Conservation (phyloP, 1,284 basidiomycete species). For the Rhodotorula sp. region DNA sequence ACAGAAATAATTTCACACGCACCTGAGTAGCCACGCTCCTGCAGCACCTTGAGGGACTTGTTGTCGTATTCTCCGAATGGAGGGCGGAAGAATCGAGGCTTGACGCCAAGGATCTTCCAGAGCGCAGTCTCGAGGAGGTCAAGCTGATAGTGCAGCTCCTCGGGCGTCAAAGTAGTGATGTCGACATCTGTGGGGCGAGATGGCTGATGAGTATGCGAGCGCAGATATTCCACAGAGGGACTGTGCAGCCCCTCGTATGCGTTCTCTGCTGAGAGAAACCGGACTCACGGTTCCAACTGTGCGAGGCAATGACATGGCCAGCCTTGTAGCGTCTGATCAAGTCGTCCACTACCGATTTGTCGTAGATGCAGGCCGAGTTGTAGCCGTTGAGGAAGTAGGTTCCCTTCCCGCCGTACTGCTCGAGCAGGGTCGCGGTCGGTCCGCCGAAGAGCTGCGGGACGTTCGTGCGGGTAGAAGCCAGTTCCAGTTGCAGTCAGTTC, state of each 20-base stretch:
- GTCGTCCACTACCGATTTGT: constrained; percentile 31
- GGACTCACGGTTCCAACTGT: constrained; percentile 41
- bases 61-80: constrained; percentile 41
- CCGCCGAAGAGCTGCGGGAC: constrained; percentile 30
- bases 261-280: background rate
- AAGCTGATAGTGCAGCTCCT: constrained; percentile 42
- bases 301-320: constrained; percentile 47
- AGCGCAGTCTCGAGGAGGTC: constrained; percentile 41
- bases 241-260: too few species aligned
- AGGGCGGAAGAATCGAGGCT: constrained; percentile 43
- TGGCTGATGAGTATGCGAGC: constrained; percentile 14
- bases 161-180: constrained; percentile 38
- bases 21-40: constrained; percentile 43
- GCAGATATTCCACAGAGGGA: background rate
- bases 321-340: constrained; percentile 39
- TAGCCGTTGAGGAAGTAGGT: constrained; percentile 46
- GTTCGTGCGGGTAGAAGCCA: background rate
- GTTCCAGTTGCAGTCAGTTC: too few species aligned
- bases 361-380: constrained; percentile 46
- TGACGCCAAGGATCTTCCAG: constrained; percentile 46
- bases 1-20: background rate
- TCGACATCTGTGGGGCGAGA: constrained; percentile 34
- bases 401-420: constrained; percentile 24
- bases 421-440: constrained; percentile 32
- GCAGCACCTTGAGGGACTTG: constrained; percentile 36